A percentile compares a stretch with the other conserved stretches of the same genome.
phyloP scores from a whole-genome alignment of 2,329 filamentous ascomycete species.

The Penicillium digitatum region DNA sequence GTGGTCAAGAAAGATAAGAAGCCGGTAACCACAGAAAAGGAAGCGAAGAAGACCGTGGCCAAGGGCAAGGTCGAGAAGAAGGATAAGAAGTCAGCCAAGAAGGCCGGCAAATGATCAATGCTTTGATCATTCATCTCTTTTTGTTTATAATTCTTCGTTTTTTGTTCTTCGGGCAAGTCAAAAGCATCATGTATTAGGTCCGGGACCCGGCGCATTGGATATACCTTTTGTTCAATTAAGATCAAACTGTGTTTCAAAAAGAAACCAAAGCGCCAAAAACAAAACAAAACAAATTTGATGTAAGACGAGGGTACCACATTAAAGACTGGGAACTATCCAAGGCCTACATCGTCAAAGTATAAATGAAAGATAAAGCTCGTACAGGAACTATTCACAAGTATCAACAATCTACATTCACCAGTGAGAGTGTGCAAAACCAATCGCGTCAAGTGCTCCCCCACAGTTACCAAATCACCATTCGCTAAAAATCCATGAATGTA shows the following conservation, averaged over 20 bases:
- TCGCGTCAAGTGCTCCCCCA: not conserved
- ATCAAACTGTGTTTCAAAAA: conserved; percentile 14
- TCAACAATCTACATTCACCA: conserved; percentile 10
- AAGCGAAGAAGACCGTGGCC: conserved; percentile 16
- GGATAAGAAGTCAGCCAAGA: conserved; percentile 27
- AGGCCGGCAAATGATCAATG: conserved; percentile 28
- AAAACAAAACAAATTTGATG: not conserved
- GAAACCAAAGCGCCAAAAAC: not conserved
- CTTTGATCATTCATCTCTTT: conserved; percentile 7
- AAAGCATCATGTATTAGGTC: conserved; percentile 25
- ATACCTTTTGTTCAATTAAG: conserved; percentile 25
- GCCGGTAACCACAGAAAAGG: conserved; percentile 13
- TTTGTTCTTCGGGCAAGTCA: conserved; percentile 17
- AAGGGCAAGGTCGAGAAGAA: conserved; percentile 24
- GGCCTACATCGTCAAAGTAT: not conserved
- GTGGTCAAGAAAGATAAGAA: conserved; percentile 20
- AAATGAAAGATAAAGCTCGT: too few species aligned
- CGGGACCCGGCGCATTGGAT: conserved; percentile 25
- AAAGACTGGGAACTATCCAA: not conserved
- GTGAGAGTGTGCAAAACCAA: conserved; percentile 1
- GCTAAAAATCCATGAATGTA: conserved; percentile 9
- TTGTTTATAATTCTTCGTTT: conserved; percentile 19
- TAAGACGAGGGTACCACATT: not conserved
- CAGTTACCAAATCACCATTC: not conserved
- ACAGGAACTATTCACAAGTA: not conserved